Percentiles rank a stretch among this genome's conserved stretches.
Conservation (phyloP, 805 yeast genomes). For the Candida golubevii region DNA sequence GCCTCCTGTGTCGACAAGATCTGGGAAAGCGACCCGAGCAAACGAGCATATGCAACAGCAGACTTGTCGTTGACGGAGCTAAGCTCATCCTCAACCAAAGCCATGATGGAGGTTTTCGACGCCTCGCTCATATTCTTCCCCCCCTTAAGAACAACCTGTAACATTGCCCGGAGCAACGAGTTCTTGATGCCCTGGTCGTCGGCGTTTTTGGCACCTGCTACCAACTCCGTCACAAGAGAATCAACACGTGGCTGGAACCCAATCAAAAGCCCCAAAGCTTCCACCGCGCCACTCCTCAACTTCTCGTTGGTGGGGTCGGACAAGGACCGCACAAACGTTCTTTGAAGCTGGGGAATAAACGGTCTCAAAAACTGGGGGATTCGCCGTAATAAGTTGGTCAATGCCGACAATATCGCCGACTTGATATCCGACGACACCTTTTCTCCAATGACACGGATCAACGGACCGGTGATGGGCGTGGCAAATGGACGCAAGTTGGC, state of each 20-base stretch:
- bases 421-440: slow-evolving; percentile 87
- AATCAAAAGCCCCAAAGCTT: slow-evolving; percentile 82
- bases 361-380: slow-evolving; percentile 92
- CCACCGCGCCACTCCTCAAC: slow-evolving; percentile 80
- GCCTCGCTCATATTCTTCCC: slow-evolving; percentile 74
- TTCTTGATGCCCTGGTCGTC: slow-evolving; percentile 70
- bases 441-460: slow-evolving; percentile 97
- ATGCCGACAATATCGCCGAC: slow-evolving; percentile 86
- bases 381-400: slow-evolving; percentile 71
- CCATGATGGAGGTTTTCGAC: slow-evolving; percentile 64
- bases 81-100: slow-evolving; percentile 71
- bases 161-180: slow-evolving; percentile 79
- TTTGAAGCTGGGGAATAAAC: slow-evolving; percentile 93
- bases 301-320: slow-evolving; percentile 71
- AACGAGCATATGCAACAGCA: slow-evolving; percentile 71
- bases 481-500: slow-evolving; percentile 79
- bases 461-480: slow-evolving; percentile 92
- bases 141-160: slow-evolving; percentile 76
- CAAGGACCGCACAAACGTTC: slow-evolving; percentile 91
- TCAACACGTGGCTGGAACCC: slow-evolving; percentile 91
- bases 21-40: slow-evolving; percentile 72
- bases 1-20: slow-evolving; percentile 65
- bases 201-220: slow-evolving; percentile 65
- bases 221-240: slow-evolving; percentile 81
- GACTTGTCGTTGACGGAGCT: slow-evolving; percentile 48